Base-by-base conservation (phyloP, 768 basidiomycete species). In the Auricularia cornea region DNA sequence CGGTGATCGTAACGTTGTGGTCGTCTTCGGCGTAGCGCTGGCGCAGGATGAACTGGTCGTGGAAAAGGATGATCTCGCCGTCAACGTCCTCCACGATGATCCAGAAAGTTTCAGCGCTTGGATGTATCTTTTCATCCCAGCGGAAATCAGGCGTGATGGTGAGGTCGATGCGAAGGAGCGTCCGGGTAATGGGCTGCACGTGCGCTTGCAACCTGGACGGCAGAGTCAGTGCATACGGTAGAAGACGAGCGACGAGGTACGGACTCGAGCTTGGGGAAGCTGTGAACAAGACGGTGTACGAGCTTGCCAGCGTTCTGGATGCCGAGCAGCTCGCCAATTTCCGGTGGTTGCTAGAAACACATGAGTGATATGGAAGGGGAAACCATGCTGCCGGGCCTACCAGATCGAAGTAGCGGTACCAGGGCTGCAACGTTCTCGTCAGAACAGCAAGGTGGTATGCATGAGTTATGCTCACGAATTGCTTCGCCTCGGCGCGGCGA, bases 91-190 rank as follows among this genome's bases (percentile, higher is more conserved):
- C 95, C 29, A 98, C 94, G 30, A 96, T 72, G 69, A 99, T 93
- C 73, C 89, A 84, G 81, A 99, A 99, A 0, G 89, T 86, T 74
- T 98, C 94, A 0, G 92, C 87, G 0, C 80, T 74, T 3, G 94
- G 92, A 67, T 98, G 96, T 5, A 94, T 84, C 73, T 92, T 92
- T 69, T 94, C 92, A 40, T 98, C 95, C 97, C 97, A 99, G 54
- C 89, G 84, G 84, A 98, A 99, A 72, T 98, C 97, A n/a, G 97
- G 95, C 3, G 86, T 85, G 71, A 99, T 95, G 2, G 92, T 93
- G 18, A 99, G 76, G 67, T 98, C 96, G 62, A 98, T 88, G 35
- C 92, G 86, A 16, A 99, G 83, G 16, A 98, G 84, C 0, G 93
- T 91, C 11, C 95, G 88, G 0, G 97, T 98, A 70, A 99, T 94